phyloP scores from a whole-genome alignment of 176 grass and related monocot genomes.

The Carex cristatella region DNA sequence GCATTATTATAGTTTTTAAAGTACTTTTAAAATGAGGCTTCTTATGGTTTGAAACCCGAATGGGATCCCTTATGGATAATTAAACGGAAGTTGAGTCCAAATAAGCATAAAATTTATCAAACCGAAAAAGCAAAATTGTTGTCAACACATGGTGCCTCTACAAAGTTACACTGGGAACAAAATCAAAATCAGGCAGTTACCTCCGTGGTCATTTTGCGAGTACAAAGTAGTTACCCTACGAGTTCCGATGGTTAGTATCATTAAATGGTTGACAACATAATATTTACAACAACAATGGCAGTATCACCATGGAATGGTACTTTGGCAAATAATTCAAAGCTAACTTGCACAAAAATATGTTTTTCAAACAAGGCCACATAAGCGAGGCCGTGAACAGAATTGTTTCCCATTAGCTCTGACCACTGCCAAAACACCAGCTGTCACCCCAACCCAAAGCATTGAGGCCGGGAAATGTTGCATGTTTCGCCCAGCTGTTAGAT shows the following conservation, averaged over 20 bases:
- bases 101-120: background rate
- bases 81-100: background rate
- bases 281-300: conserved; percentile 22
- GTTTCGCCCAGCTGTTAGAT: conserved; percentile 41
- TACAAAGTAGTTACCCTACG: background rate
- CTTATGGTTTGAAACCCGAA: too few species aligned
- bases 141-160: background rate
- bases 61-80: too few species aligned
- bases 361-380: conserved; percentile 61
- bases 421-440: conserved; percentile 67
- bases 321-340: background rate
- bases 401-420: conserved; percentile 96
- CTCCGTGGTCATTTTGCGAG: background rate
- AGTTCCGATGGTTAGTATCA: background rate
- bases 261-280: background rate
- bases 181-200: background rate
- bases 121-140: background rate
- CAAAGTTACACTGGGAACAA: background rate
- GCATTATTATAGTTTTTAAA: background rate
- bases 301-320: background rate
- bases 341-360: background rate
- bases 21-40: background rate
- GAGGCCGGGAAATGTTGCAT: conserved; percentile 55
- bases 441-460: conserved; percentile 60
- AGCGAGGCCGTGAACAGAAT: conserved; percentile 82